phyloP scores from a whole-genome alignment of 257 asterid species.

The Rubia yunnanensis region DNA sequence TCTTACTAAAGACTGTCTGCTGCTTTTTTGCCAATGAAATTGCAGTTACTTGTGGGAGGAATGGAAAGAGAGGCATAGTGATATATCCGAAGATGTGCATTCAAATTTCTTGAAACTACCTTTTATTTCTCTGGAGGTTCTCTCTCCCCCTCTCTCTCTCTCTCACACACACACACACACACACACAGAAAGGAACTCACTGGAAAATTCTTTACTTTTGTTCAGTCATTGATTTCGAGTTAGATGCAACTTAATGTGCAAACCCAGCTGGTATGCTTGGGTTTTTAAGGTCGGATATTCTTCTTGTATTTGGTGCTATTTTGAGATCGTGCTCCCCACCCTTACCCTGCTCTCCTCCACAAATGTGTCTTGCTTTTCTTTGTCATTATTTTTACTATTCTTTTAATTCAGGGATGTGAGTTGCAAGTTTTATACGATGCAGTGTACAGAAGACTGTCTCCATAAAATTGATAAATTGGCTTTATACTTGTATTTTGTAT shows the following conservation, averaged over 20 bases:
- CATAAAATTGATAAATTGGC: not conserved
- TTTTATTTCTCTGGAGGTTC: slow-evolving; percentile 56
- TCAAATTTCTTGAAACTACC: slow-evolving; percentile 41
- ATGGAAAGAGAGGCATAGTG: slow-evolving; percentile 57
- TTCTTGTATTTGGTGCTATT: too few relatives aligned
- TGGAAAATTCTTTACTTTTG: too few relatives aligned
- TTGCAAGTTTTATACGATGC: too few relatives aligned
- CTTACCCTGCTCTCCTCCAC: too few relatives aligned
- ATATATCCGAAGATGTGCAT: slow-evolving; percentile 27
- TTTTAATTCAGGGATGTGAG: too few relatives aligned
- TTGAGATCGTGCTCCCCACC: too few relatives aligned
- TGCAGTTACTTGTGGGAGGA: slow-evolving; percentile 78
- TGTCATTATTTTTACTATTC: too few relatives aligned
- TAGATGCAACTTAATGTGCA: too few relatives aligned
- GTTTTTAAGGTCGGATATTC: too few relatives aligned
- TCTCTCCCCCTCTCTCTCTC: slow-evolving; percentile 12
- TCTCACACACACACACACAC: not conserved
- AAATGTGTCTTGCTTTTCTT: too few relatives aligned
- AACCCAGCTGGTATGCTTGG: too few relatives aligned
- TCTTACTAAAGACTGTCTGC: not conserved
- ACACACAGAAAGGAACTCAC: not conserved
- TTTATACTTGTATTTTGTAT: not conserved
- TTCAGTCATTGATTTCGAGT: too few relatives aligned
- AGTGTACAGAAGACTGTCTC: not conserved
- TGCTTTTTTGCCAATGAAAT: slow-evolving; percentile 11